Evolutionary conservation across 345 rosid species (phyloP), one percentile per base, ranked within the genome.

Genomic region (Salix purpurea): DNA sequence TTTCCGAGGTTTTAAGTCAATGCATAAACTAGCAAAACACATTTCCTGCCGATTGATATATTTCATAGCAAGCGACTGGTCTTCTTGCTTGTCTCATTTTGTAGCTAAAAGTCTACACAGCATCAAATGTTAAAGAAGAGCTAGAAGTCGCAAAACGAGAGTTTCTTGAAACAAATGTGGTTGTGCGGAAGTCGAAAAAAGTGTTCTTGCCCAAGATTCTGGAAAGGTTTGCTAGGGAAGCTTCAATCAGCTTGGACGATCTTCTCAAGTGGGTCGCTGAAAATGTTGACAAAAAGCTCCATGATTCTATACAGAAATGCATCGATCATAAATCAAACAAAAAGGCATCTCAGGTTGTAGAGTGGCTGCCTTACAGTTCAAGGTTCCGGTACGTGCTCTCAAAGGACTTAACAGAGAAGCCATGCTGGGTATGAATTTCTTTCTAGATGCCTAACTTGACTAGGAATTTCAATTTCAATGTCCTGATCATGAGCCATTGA

Each of bases 301-400:
- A 77, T 1, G 90, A 89, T 28, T 86, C 88, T 0, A 86, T 91
- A 71, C 88, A 85, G 69, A 88, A 83, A 83, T 90, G 92, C 81
- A 65, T 84, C 15, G 83, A 89, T 30, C 69, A 73, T 15, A 92
- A 84, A 77, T 69, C 78, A 44, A 90, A 76, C 80, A 89, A 84
- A 85, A 94, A 85, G 77, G 65, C 82, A 10, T 86, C 91, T 8
- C 92, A 90, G 73, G 71, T 88, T 15, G 78, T 90, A 10, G 91
- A 91, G 65, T 94, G 97, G 97, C 75, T 89, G 77, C 89, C 97
- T 50, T 92, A 91, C 74, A 89, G 84, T 64, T 84, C 95, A 79
- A 92, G 85, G 74, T 94, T 94, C 70, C 86, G 89, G 69, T 94
- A 91, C 75, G 83, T 89, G 36, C 87, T 92, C 81, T 85, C 95